phyloP scores from a whole-genome alignment of 1,284 basidiomycete species.

The Ceratobasidium sp. region DNA sequence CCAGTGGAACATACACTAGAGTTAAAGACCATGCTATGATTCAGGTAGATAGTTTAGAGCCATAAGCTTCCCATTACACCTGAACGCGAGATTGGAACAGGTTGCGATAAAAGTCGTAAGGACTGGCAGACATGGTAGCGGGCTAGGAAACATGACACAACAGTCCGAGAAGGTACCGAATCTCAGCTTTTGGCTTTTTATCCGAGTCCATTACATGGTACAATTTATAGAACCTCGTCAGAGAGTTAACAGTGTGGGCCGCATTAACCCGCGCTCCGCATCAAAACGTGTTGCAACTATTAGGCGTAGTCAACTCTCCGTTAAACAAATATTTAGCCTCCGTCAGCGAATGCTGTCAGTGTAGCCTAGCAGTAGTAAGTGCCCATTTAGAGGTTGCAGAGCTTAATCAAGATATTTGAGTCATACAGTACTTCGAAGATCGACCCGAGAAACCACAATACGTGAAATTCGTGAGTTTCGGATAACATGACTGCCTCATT shows the following conservation, averaged over 20 bases:
- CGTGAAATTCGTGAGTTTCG: constrained; percentile 5
- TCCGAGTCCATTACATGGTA: background rate
- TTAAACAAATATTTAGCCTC: background rate
- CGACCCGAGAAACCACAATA: constrained; percentile 13
- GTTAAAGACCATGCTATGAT: background rate
- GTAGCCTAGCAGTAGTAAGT: constrained; percentile 6
- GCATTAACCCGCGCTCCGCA: background rate
- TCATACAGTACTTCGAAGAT: constrained; percentile 2
- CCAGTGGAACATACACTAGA: background rate
- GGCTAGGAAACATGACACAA: background rate
- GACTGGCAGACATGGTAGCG: background rate
- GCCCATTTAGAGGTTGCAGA: no score
- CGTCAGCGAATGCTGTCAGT: constrained; percentile 12
- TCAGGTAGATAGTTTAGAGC: background rate
- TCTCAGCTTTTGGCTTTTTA: background rate
- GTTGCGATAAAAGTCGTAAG: constrained; percentile 5
- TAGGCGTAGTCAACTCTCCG: background rate
- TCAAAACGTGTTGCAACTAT: background rate
- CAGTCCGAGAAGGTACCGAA: background rate
- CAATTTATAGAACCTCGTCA: constrained; percentile 3
- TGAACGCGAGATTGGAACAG: background rate
- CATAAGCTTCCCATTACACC: background rate
- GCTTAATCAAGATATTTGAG: background rate
- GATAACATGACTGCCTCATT: background rate
- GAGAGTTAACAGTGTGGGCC: constrained; percentile 4